Evolutionary conservation across 768 basidiomycete species (phyloP), one percentile per base, ranked within the genome.

Genomic region (Trametes cingulata): DNA sequence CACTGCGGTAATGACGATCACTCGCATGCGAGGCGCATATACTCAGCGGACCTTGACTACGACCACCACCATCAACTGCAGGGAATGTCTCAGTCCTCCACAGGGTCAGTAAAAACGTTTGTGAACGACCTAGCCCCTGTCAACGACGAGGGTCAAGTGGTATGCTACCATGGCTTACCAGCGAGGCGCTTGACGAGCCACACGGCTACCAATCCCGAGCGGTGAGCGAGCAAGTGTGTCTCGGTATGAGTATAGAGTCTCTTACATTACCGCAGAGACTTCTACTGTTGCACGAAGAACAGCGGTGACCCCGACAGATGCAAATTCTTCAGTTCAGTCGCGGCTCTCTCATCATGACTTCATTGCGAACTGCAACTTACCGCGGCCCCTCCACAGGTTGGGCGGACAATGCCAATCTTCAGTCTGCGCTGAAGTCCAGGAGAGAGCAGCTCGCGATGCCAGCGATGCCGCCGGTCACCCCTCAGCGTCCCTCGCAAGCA

Each of bases 221-320:
- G 80, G 81, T 80, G 63, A 29, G 73, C 53, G 6, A n/a, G 10
- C 3, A 12, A 1, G 7, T 8, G 2, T 1, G 24, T 9, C 54
- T n/a, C 19, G 19, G 33, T 36, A 8, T 20, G 42, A 24, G 17
- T 39, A 5, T 14, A 41, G n/a, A 19, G 14, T 13, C 25, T 14
- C 22, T 1, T 12, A 13, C 4, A n/a, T 1, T 15, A 1, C 47
- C 8, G 17, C 58, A 72, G 72, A 61, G 72, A 52, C 2, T 83
- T 76, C 68, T 81, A 76, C 50, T 42, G 39, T n/a, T 82, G 81
- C 56, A 43, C 66, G 6, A 71, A 70, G 55, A n/a, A 52, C 43
- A 40, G 43, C 19, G 65, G 61, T 36, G 65, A 71, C 36, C 61
- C 67, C 8, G 61, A 67, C 12, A 66, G 61, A 14, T 78, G 78